These are phyloP conservation scores for Piper betle DNA, from an alignment of 164 flowering plant species.

Conservation along the genomic window DNA sequence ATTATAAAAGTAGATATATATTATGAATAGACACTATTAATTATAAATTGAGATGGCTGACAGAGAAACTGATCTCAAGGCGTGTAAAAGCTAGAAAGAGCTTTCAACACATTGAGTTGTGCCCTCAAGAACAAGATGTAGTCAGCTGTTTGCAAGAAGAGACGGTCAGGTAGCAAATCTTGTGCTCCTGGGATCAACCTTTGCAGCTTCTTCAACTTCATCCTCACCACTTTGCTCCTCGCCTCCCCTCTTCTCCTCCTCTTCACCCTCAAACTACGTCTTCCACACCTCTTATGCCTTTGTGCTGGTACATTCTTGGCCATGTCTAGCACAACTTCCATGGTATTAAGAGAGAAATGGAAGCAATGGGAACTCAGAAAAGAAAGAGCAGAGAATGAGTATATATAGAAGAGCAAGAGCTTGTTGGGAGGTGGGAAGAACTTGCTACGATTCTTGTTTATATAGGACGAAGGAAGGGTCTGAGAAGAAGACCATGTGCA, in stretches of 20 bases:
- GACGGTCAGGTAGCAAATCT: constrained; percentile 36
- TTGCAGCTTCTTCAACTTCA: constrained; percentile 47
- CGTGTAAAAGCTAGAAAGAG: constrained; percentile 30
- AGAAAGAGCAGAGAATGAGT: no score
- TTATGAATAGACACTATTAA: background rate
- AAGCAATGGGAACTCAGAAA: background rate
- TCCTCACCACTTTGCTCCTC: constrained; percentile 12
- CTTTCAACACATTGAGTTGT: constrained; percentile 44
- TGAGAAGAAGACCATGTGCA: constrained; percentile 27
- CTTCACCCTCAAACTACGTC: background rate
- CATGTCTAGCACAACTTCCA: background rate
- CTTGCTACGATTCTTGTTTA: background rate
- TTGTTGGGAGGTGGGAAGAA: background rate
- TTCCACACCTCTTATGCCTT: background rate
- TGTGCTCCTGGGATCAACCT: constrained; percentile 51
- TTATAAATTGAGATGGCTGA: background rate
- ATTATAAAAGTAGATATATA: background rate
- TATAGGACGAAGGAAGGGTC: background rate
- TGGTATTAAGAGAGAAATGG: background rate
- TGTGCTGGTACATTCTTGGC: background rate
- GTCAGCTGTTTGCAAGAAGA: constrained; percentile 45
- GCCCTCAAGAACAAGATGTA: constrained; percentile 53
- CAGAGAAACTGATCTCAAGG: constrained; percentile 6
- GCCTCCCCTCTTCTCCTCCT: background rate
- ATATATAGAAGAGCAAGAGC: no score